Conservation (phyloP, 805 yeast species). For the Saccharomycopsis sp. region DNA sequence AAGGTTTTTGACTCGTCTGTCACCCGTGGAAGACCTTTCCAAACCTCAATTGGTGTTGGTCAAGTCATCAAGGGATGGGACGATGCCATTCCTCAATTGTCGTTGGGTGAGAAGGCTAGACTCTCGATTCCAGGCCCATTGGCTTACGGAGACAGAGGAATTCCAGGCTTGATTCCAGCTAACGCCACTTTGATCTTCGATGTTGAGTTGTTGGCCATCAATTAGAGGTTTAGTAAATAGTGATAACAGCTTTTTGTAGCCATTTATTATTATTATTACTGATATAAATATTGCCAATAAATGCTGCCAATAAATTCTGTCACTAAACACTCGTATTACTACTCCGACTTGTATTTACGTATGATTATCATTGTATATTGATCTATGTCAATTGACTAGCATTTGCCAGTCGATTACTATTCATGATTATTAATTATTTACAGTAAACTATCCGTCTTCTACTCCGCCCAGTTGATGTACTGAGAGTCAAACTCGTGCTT, state of each 20-base stretch:
- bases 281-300: too few relatives aligned
- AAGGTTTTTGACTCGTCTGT: conserved; percentile 93
- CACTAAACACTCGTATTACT: too few relatives aligned
- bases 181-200: conserved; percentile 88
- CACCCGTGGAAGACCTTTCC: conserved; percentile 94
- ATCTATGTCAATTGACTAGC: too few relatives aligned
- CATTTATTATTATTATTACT: too few relatives aligned
- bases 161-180: conserved; percentile 96
- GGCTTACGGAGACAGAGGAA: conserved; percentile 92
- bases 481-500: conserved; percentile 17
- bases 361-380: too few relatives aligned
- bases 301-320: too few relatives aligned
- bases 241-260: too few relatives aligned
- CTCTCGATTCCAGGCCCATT: conserved; percentile 88
- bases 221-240: conserved; percentile 12
- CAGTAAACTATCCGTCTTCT: not conserved
- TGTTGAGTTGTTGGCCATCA: conserved; percentile 48
- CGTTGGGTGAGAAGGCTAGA: conserved; percentile 89
- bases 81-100: conserved; percentile 84
- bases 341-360: too few relatives aligned
- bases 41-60: conserved; percentile 93
- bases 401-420: too few relatives aligned
- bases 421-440: too few relatives aligned
- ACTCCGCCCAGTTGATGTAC: conserved; percentile 18
- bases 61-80: conserved; percentile 98